Base-by-base conservation (phyloP, 2,329 filamentous ascomycete genomes). In the Macrophomina phaseolina region DNA sequence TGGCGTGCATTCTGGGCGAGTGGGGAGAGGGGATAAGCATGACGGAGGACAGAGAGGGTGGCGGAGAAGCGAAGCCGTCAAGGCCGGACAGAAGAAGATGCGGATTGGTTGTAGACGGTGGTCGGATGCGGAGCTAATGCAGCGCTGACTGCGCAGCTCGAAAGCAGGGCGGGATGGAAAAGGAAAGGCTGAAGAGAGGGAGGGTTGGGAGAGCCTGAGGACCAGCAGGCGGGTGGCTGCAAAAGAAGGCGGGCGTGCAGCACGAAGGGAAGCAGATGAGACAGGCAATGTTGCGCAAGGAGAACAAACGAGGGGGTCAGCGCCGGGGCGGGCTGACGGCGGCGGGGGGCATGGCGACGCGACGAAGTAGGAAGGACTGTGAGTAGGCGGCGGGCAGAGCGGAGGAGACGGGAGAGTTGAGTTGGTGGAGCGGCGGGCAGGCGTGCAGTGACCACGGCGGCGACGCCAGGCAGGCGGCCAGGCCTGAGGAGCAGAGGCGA, bases 1-100 rank as follows among this genome's bases (percentile, higher is more conserved):
- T 76, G 69, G 79, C 80, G 69, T 81, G 79, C 81, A 83, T 83
- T 60, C 72, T 78, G 65, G 65, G 49, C 61, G 61, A 64, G 61
- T 52, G 61, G 42, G 63, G 63, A 60, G 53, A 66, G 46, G 53
- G 55, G 53, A 60, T 61, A 23, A 56, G 55, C 53, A 66, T 66
- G 64, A 45, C 53, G 53, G 53, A 42, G 51, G 51, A 64, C 66
- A 3, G 28, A 9, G 23, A 12, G 52, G 9, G 34, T 45, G 64
- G 71, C 72, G 70, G 70, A 69, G 67, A 69, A 63, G 64, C 48
- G 52, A 42, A 64, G 58, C 52, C 67, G 66, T 67, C 51, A 68
- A 67, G 40, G 46, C 36, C 45, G 62, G 28, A 45, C 49, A 8
- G 36, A 23, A 48, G 46, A 55, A 48, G 46, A 55, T 53, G 18